Evolutionary conservation across 225 moss, liverwort and hornwort species (phyloP), one percentile per base, ranked within the genome.

Genomic region (Polytrichum commune): DNA sequence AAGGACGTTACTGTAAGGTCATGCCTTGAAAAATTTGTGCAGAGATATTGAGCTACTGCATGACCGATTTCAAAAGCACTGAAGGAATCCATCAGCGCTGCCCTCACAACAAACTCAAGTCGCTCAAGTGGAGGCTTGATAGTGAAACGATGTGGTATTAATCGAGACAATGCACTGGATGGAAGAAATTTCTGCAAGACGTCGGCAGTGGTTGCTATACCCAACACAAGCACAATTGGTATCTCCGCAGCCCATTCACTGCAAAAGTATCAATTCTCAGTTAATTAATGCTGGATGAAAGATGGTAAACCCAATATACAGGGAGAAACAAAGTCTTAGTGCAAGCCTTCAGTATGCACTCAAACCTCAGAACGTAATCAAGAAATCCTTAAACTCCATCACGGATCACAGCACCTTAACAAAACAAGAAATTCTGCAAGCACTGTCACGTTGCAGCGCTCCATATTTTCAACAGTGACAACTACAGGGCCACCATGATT

Each of bases 171-270:
- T 30, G 95, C 84, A 77, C 74, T 87, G 46, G 93, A 85, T 23
- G 98, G 95, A 22, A 98, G 82, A 70, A 86, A 76, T 69, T 80
- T 89, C 75, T 87, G 86, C 29, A 98, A 68, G 69, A 87, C 78
- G 53, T 90, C 95, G 55, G 85, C 83, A 60, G 85, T 86, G 53
- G 95, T 95, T 69, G 93, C 89, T 69, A 98, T 81, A 55, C 93
- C 95, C 91, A 95, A 76, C 63, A 95, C 75, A 35, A 95, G 91
- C 32, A 98, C 79, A 69, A 98, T 83, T 30, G 98, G 95, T 69
- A 98, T 77, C 60, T 90, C 84, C 35, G 76, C 63, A 13, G 95
- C 89, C 98, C 95, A 95, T 71, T 98, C 98, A 71, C 98, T 98
- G 97, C 90, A 84, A 75, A 76, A 26, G 23, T 54, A 62, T 32